Evolutionary conservation across 2,329 filamentous ascomycete species (phyloP).

Genomic region (Colletotrichum sp.): DNA sequence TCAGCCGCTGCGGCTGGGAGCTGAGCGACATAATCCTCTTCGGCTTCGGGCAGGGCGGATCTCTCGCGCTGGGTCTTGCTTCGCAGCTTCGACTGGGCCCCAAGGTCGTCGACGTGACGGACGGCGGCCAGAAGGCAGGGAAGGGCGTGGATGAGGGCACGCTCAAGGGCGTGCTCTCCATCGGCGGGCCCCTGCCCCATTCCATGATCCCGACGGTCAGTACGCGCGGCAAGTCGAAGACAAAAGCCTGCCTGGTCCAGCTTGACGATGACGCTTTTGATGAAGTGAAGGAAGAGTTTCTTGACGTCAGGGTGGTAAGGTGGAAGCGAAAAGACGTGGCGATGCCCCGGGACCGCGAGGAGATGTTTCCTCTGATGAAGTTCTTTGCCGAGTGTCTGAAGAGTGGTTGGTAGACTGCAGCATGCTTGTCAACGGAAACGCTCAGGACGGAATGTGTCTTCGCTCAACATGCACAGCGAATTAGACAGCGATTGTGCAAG

Average conservation of each 20-base stretch:
- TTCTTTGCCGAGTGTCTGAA: conserved; percentile 73
- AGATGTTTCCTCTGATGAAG: conserved; percentile 90
- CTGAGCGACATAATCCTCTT: conserved; percentile 66
- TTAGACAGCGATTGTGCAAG: not conserved
- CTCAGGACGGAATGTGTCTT: not conserved
- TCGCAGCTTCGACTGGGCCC: conserved; percentile 43
- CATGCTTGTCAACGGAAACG: not conserved
- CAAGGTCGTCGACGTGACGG: conserved; percentile 38
- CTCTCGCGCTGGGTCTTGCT: conserved; percentile 62
- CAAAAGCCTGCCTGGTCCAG: conserved; percentile 65
- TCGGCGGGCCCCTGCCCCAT: conserved; percentile 64
- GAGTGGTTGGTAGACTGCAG: conserved; percentile 23
- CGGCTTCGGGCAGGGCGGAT: conserved; percentile 72
- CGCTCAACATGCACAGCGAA: not conserved
- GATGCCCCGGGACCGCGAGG: conserved; percentile 84
- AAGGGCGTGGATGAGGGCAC: conserved; percentile 15
- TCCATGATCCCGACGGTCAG: conserved; percentile 55
- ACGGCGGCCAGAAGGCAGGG: not conserved
- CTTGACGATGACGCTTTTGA: conserved; percentile 68
- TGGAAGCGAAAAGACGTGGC: conserved; percentile 76
- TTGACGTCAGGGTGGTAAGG: conserved; percentile 68
- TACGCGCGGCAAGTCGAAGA: conserved; percentile 59
- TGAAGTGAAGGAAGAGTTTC: conserved; percentile 70
- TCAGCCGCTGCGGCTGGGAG: conserved; percentile 64
- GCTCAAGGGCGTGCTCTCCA: conserved; percentile 64